Conservation (phyloP, 495 filamentous ascomycete genomes). For the Neurospora terricola region DNA sequence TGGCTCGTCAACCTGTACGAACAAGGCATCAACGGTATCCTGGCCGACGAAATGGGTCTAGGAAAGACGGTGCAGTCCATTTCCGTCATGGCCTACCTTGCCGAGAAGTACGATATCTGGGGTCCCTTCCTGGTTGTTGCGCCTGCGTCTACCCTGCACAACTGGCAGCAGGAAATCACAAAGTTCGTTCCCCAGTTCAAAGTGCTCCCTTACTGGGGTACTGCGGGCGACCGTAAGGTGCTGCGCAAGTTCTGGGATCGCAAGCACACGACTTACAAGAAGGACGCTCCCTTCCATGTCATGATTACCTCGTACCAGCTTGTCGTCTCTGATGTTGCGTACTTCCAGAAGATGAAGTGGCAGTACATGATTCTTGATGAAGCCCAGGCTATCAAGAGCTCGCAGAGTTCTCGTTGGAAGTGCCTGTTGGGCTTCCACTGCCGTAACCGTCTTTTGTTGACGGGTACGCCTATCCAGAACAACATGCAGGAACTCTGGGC, state of each 20-base stretch:
- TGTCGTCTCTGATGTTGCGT: constrained; percentile 87
- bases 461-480: constrained; percentile 97
- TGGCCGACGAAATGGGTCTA: constrained; percentile 98
- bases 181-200: constrained; percentile 90
- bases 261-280: constrained; percentile 89
- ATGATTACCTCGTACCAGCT: constrained; percentile 95
- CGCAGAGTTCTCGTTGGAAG: constrained; percentile 94
- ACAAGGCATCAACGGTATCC: constrained; percentile 98
- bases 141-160: constrained; percentile 92
- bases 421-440: constrained; percentile 87
- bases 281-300: constrained; percentile 89
- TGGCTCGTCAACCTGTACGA: constrained; percentile 99
- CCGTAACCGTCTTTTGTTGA: constrained; percentile 87
- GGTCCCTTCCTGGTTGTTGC: constrained; percentile 96
- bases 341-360: constrained; percentile 98
- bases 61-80: constrained; percentile 99
- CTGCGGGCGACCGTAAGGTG: constrained; percentile 87
- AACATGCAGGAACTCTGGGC: constrained; percentile 99
- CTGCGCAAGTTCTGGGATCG: constrained; percentile 98
- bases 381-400: constrained; percentile 98
- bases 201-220: constrained; percentile 94
- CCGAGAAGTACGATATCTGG: constrained; percentile 96
- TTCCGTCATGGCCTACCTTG: constrained; percentile 97
- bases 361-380: constrained; percentile 99
- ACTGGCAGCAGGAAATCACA: constrained; percentile 97